Conservation (phyloP, 495 filamentous ascomycete species). For the Penicillium daleae region DNA sequence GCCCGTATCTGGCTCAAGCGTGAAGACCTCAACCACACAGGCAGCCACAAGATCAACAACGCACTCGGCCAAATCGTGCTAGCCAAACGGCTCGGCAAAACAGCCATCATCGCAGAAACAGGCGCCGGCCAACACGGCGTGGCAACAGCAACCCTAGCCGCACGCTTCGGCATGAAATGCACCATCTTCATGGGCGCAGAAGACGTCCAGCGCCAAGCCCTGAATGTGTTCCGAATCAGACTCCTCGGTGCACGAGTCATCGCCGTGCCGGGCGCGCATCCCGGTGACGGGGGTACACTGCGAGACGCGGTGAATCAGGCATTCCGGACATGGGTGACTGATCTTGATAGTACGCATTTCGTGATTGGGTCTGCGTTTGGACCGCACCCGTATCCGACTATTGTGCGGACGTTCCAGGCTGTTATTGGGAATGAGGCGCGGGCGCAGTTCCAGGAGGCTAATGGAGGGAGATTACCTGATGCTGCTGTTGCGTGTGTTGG, state of each 20-base stretch:
- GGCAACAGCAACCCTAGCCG: conserved; percentile 90
- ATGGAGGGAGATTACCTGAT: conserved; percentile 79
- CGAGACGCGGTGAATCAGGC: conserved; percentile 95
- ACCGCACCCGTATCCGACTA: conserved; percentile 93
- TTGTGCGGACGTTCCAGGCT: conserved; percentile 93
- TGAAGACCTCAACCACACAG: conserved; percentile 86
- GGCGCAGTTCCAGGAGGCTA: conserved; percentile 72
- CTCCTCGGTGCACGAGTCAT: conserved; percentile 86
- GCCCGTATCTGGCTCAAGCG: conserved; percentile 95
- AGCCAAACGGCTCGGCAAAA: conserved; percentile 83
- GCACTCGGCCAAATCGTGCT: conserved; percentile 87
- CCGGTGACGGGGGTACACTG: conserved; percentile 79
- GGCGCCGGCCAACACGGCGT: conserved; percentile 95
- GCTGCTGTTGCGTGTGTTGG: conserved; percentile 97
- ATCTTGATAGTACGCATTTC: conserved; percentile 87
- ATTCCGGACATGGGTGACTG: conserved; percentile 81
- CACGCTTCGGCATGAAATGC: conserved; percentile 93
- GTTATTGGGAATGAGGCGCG: conserved; percentile 90
- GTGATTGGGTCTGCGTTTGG: conserved; percentile 94
- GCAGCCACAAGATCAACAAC: conserved; percentile 95
- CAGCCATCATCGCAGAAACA: conserved; percentile 91
- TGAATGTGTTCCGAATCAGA: conserved; percentile 94
- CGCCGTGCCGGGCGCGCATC: conserved; percentile 57
- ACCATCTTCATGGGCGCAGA: conserved; percentile 95
- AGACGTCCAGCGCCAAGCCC: conserved; percentile 87